These are phyloP conservation scores for Cytidiella melzeri DNA, from an alignment of 768 basidiomycete species.

Conservation along the genomic window DNA sequence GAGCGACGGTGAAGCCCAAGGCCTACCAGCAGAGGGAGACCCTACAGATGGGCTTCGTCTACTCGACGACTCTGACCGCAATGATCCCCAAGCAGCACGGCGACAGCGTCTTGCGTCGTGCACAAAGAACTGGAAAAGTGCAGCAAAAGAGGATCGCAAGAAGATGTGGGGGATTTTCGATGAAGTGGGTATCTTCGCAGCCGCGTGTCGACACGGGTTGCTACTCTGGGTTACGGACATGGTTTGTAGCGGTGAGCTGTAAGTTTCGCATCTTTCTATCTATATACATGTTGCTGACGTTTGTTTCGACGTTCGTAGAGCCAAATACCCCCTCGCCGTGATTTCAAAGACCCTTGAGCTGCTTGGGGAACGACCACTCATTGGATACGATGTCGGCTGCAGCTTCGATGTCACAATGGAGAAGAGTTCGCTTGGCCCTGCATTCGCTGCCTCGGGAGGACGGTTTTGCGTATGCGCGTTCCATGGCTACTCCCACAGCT, in stretches of 20 bases:
- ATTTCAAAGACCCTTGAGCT: conserved; percentile 4
- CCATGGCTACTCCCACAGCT: too few relatives aligned
- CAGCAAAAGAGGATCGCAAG: too few relatives aligned
- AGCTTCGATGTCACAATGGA: too few relatives aligned
- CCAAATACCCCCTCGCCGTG: conserved; percentile 19
- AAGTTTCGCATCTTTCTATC: conserved; percentile 4
- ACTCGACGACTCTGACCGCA: background rate
- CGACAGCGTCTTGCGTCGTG: conserved; percentile 19
- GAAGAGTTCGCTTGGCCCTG: conserved; percentile 9
- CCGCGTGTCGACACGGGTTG: too few relatives aligned
- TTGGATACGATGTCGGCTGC: conserved; percentile 18
- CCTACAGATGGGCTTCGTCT: background rate
- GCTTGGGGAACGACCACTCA: background rate
- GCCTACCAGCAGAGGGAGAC: conserved; percentile 2
- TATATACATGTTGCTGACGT: background rate
- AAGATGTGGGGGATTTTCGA: too few relatives aligned
- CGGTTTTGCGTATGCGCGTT: conserved; percentile 16
- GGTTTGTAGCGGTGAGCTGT: conserved; percentile 20
- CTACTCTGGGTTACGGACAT: conserved; percentile 14
- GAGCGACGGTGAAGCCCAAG: too few relatives aligned
- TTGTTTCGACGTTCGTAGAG: conserved; percentile 7
- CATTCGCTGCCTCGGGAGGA: background rate
- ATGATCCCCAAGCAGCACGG: too few relatives aligned
- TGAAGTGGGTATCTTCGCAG: too few relatives aligned
- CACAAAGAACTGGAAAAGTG: conserved; percentile 30